phyloP scores from a whole-genome alignment of 2,329 filamentous ascomycete species.

The Ophiosphaerella narmari region DNA sequence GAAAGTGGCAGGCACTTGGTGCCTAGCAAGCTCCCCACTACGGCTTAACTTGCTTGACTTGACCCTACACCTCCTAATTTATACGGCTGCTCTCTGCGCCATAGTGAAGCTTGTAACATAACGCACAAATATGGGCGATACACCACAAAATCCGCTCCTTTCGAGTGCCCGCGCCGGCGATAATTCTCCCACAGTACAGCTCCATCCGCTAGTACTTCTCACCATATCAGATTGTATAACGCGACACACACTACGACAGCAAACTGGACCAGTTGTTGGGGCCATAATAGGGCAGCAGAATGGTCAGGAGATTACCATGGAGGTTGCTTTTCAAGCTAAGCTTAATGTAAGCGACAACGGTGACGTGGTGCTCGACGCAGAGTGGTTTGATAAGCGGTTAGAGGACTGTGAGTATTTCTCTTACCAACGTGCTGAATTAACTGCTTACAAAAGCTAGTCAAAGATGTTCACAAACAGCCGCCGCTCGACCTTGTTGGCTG shows the following conservation, averaged over 20 bases:
- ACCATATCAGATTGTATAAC: constrained; percentile 97
- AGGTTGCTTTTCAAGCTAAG: constrained; percentile 88
- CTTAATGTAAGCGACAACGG: constrained; percentile 53
- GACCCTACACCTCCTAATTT: constrained; percentile 1
- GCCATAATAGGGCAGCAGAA: constrained; percentile 90
- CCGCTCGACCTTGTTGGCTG: constrained; percentile 83
- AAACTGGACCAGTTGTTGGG: constrained; percentile 78
- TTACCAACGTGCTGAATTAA: constrained; percentile 9
- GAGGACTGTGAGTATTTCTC: constrained; percentile 72
- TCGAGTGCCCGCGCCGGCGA: constrained; percentile 60
- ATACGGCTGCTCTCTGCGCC: not conserved
- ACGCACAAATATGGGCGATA: constrained; percentile 39
- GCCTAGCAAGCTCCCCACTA: constrained; percentile 4
- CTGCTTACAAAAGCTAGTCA: constrained; percentile 61
- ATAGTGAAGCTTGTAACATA: not conserved
- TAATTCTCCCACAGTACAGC: constrained; percentile 75
- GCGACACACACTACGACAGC: constrained; percentile 78
- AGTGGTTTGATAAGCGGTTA: constrained; percentile 77
- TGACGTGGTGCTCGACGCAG: constrained; percentile 65
- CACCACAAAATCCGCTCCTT: constrained; percentile 49
- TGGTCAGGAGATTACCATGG: constrained; percentile 86
- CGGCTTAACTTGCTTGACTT: not conserved
- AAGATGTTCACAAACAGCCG: constrained; percentile 83
- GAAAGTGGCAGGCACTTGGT: constrained; percentile 3
- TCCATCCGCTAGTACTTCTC: constrained; percentile 93